Base-by-base conservation (phyloP, 257 asterid genomes). In the Nicotiana paniculata region DNA sequence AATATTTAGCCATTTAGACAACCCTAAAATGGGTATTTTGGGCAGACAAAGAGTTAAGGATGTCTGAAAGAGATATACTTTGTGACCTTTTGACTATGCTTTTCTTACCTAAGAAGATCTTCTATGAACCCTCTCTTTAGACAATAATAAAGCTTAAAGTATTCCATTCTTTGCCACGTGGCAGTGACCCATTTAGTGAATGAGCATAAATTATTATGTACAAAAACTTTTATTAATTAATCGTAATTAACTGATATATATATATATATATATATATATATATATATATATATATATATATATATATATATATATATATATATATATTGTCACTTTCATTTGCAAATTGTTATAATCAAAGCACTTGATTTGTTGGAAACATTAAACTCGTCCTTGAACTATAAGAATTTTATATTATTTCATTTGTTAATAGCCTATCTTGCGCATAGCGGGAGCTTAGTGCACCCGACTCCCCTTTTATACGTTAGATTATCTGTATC, bases 71-170 rank as follows among this genome's bases (percentile, higher is more conserved):
- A 75, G 30, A 51, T 75, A 75, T 51, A 75, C 63, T 75, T 75
- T 51, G 46, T 51, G 43, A 74, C 54, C 80, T 51, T 72, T 75
- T 75, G 80, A 75, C 80, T 75, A 75, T 75, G 80, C 80, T 75
- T 75, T 75, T 51, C 80, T 75, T 75, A 21, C 62, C 80, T 51
- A 75, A 75, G 17, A 75, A 75, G 80, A 51, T 75, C 79, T 74
- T 48, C 46, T 74, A 74, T 48, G 63, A 74, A 74, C 16, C 63
- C 63, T 26, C 26, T 15, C 63, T 75, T 26, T 61, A 8, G 16
- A 51, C 43, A 26, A 75, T 75, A 75, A 75, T 75, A 75, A 75
- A 75, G 63, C 46, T 48, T 75, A 75, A 46, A 72, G 61, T 24
- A 46, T 46, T 11, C 32, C 15, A 74, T 1, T 24, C 30, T 2